Percentiles rank a stretch among this genome's conserved stretches.
phyloP scores from a whole-genome alignment of 345 rosid species.

The Salix exigua region DNA sequence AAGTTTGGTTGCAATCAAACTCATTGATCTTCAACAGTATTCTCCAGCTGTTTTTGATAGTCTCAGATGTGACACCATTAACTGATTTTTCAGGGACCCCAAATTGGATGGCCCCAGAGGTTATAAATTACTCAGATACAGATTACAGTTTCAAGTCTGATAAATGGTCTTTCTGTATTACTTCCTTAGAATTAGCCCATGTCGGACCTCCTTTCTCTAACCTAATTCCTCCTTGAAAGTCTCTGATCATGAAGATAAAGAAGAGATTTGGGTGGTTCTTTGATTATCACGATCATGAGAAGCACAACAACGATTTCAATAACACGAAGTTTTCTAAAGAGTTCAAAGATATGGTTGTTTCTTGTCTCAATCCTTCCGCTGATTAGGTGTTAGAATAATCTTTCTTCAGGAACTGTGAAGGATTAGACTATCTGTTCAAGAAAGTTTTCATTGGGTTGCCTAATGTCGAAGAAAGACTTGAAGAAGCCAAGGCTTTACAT shows the following conservation, averaged over 20 bases:
- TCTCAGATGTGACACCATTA: conserved; percentile 62
- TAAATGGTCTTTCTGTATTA: conserved; percentile 89
- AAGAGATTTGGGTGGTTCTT: conserved; percentile 61
- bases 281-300: conserved; percentile 50
- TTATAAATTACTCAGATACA: conserved; percentile 64
- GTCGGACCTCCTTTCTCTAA: conserved; percentile 82
- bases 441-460: conserved; percentile 57
- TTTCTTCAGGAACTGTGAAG: conserved; percentile 68
- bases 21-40: conserved; percentile 64
- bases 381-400: conserved; percentile 63
- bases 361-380: too few species aligned
- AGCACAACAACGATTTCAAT: conserved; percentile 37
- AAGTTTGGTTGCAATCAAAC: conserved; percentile 63
- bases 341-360: too few species aligned
- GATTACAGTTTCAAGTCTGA: conserved; percentile 89
- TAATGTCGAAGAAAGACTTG: conserved; percentile 62
- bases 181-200: conserved; percentile 76
- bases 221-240: conserved; percentile 61
- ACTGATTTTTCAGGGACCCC: conserved; percentile 66
- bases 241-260: conserved; percentile 74
- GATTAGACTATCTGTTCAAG: conserved; percentile 50
- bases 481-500: conserved; percentile 23
- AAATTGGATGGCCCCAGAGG: conserved; percentile 99
- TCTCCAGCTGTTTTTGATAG: conserved; percentile 57
- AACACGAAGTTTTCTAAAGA: too few species aligned